Conservation (phyloP, 129 eudicot species). For the Pulicaria dysenterica region DNA sequence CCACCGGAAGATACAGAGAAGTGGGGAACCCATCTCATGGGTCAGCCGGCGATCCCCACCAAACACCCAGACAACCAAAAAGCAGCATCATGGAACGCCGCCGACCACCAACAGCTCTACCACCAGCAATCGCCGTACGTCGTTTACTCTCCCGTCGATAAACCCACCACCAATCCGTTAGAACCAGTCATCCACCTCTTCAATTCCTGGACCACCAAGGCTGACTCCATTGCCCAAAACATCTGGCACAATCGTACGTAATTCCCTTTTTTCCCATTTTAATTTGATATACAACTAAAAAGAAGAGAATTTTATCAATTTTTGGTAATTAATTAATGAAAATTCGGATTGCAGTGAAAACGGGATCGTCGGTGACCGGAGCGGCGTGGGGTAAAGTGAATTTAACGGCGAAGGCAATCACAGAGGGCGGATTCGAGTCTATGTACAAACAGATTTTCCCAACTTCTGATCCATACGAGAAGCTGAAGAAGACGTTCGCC, state of each 20-base stretch:
- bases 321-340: neutral
- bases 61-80: conserved; percentile 71
- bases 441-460: conserved; percentile 63
- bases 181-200: conserved; percentile 66
- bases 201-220: conserved; percentile 67
- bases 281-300: neutral
- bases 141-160: conserved; percentile 55
- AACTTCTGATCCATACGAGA: conserved; percentile 59
- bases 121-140: conserved; percentile 67
- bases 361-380: conserved; percentile 79
- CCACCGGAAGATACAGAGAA: conserved; percentile 45
- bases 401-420: conserved; percentile 67
- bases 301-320: too few species aligned
- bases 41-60: conserved; percentile 52
- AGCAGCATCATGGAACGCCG: conserved; percentile 71
- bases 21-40: conserved; percentile 80
- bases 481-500: conserved; percentile 72
- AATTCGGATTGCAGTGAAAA: conserved; percentile 56
- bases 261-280: neutral
- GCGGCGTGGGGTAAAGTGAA: conserved; percentile 86
- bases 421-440: conserved; percentile 77
- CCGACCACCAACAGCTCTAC: conserved; percentile 43
- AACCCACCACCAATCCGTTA: conserved; percentile 50
- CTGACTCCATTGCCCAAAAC: conserved; percentile 63
- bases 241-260: conserved; percentile 72